Evolutionary conservation across 2,329 filamentous ascomycete species (phyloP).

Genomic region (Calonectria henricotiae): DNA sequence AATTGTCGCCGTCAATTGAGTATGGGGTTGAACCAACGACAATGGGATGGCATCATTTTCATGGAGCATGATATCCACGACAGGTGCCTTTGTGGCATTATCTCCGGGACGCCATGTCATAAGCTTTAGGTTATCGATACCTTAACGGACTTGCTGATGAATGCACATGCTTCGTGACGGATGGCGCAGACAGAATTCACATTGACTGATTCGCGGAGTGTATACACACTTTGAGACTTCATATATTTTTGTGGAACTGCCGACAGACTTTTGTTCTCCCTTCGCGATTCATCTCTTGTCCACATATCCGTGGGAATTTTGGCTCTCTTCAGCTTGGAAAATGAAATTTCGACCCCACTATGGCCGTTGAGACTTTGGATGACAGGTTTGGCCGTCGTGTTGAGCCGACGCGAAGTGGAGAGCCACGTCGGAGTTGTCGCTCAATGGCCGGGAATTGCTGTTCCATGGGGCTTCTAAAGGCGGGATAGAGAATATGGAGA

Average conservation of each 20-base stretch:
- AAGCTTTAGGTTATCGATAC: slow-evolving; percentile 27
- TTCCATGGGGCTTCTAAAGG: slow-evolving; percentile 48
- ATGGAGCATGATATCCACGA: not conserved
- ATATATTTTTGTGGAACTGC: slow-evolving; percentile 3
- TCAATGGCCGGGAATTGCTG: slow-evolving; percentile 38
- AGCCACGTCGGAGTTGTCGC: slow-evolving; percentile 31
- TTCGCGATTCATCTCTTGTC: not conserved
- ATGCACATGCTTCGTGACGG: slow-evolving; percentile 5
- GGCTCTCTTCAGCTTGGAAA: slow-evolving; percentile 8
- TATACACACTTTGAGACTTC: slow-evolving; percentile 10
- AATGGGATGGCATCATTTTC: slow-evolving; percentile 5
- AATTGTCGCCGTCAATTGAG: slow-evolving; percentile 20
- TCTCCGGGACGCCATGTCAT: slow-evolving; percentile 34
- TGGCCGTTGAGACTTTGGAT: slow-evolving; percentile 38
- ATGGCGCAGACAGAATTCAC: slow-evolving; percentile 6
- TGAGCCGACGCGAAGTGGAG: slow-evolving; percentile 52
- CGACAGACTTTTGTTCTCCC: slow-evolving; percentile 23
- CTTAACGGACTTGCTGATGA: slow-evolving; percentile 20
- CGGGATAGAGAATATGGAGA: slow-evolving; percentile 46
- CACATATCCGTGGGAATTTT: slow-evolving; percentile 10
- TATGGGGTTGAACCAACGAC: not conserved
- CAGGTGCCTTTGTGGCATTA: slow-evolving; percentile 26
- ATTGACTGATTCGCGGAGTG: not conserved
- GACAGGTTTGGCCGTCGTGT: slow-evolving; percentile 42
- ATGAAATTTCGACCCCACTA: slow-evolving; percentile 35